Evolutionary conservation across 306 rosid genomes (phyloP).

Genomic region (Dicorynia guianensis): DNA sequence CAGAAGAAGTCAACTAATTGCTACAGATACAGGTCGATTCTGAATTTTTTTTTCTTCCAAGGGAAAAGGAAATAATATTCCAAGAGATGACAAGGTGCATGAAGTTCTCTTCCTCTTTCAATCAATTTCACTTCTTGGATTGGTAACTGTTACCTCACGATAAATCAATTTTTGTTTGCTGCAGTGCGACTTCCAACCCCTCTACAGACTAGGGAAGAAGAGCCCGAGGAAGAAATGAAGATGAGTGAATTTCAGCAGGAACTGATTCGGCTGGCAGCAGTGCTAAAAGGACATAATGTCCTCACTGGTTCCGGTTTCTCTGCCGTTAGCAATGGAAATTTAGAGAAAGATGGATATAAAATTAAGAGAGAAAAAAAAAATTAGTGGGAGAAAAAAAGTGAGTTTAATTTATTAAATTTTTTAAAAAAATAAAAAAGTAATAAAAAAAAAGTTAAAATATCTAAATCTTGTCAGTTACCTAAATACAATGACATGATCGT

Average conservation of each 20-base stretch:
- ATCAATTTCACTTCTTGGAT: slow-evolving; percentile 23
- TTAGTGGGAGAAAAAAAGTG: no score
- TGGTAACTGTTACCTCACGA: slow-evolving; percentile 2
- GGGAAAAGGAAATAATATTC: slow-evolving; percentile 39
- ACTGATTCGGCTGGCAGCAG: slow-evolving; percentile 79
- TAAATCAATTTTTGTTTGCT: background rate
- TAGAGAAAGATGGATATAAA: no score
- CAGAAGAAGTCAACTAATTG: slow-evolving; percentile 36
- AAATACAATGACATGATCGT: slow-evolving; percentile 62
- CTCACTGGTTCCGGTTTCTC: no score
- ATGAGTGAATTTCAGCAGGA: slow-evolving; percentile 87
- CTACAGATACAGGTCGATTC: slow-evolving; percentile 40
- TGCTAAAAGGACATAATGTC: slow-evolving; percentile 72
- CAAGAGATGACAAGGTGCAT: slow-evolving; percentile 53
- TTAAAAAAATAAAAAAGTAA: no score
- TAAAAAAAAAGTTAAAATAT: no score
- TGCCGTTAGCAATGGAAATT: no score
- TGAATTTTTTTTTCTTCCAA: slow-evolving; percentile 42
- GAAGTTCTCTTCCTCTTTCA: slow-evolving; percentile 24
- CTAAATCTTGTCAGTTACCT: no score
- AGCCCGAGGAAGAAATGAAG: slow-evolving; percentile 61
- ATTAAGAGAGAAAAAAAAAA: no score
- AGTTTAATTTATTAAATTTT: no score
- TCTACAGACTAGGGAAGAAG: slow-evolving; percentile 52
- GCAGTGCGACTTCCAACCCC: slow-evolving; percentile 77